A percentile compares a stretch with the other conserved stretches of the same genome.
Evolutionary conservation across 306 rosid species (phyloP).

Genomic region (Trichosanthes cucumerina): DNA sequence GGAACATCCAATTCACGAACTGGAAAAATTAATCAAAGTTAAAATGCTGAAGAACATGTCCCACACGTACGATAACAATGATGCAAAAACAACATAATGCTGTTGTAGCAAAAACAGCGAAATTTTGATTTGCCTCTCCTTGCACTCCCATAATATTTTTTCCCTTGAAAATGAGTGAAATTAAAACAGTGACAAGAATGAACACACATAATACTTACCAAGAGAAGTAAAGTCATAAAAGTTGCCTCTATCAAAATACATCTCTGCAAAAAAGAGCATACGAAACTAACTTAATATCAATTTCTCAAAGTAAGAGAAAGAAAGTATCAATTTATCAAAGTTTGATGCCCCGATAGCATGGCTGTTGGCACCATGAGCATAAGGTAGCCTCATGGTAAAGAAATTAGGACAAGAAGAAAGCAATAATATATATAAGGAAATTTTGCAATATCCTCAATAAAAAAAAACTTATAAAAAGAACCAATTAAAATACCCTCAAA

Average conservation of each 20-base stretch:
- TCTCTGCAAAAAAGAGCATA: constrained; percentile 45
- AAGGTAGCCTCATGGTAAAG: neutral
- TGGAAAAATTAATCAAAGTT: constrained; percentile 25
- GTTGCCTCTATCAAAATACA: constrained; percentile 94
- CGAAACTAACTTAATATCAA: neutral
- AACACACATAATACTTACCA: constrained; percentile 44
- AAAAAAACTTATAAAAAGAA: neutral
- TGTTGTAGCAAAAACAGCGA: neutral
- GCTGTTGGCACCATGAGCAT: neutral
- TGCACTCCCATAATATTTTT: neutral
- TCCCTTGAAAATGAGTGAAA: neutral
- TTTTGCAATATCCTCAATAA: neutral
- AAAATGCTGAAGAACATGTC: neutral
- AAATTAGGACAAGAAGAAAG: neutral
- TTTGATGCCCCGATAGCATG: neutral
- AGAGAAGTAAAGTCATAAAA: constrained; percentile 97
- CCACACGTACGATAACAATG: neutral
- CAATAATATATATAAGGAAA: neutral
- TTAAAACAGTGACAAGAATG: neutral
- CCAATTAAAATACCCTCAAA: neutral
- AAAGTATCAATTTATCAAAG: neutral
- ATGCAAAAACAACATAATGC: neutral
- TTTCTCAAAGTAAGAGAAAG: neutral
- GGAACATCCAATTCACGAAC: constrained; percentile 98
- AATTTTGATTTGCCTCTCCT: neutral